phyloP scores from a whole-genome alignment of 768 basidiomycete species.

The Calvatia gigantea region DNA sequence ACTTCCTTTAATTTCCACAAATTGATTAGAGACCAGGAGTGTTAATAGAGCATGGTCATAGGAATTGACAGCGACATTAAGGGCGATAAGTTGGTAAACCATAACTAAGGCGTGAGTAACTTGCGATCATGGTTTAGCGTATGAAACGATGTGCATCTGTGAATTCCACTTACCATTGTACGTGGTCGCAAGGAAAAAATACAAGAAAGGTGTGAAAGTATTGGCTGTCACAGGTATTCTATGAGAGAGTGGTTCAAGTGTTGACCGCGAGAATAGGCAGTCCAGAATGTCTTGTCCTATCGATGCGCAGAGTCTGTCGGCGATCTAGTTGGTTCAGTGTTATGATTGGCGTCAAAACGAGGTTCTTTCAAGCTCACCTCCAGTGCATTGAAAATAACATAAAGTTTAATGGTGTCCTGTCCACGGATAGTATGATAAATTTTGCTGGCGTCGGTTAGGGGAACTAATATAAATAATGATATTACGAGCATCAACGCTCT shows the following conservation, averaged over 20 bases:
- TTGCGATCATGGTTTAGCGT: constrained; percentile 27
- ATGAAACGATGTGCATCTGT: not conserved
- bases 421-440: constrained; percentile 98
- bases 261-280: constrained; percentile 92
- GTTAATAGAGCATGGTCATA: constrained; percentile 96
- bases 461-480: constrained; percentile 71
- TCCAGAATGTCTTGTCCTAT: constrained; percentile 98
- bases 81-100: constrained; percentile 90
- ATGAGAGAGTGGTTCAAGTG: constrained; percentile 70
- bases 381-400: constrained; percentile 97
- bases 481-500: constrained; percentile 71
- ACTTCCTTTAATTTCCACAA: constrained; percentile 98
- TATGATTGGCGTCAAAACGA: not conserved
- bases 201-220: constrained; percentile 77
- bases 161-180: constrained; percentile 66
- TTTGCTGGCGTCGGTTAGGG: constrained; percentile 92
- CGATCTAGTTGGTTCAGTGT: constrained; percentile 63
- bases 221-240: constrained; percentile 55
- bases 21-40: constrained; percentile 94
- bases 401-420: constrained; percentile 97
- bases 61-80: constrained; percentile 98
- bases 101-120: constrained; percentile 91
- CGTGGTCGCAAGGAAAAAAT: constrained; percentile 74
- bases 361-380: constrained; percentile 57
- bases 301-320: constrained; percentile 88